Evolutionary conservation across 2,329 filamentous ascomycete species (phyloP).

Genomic region (Metarhizium rileyi): DNA sequence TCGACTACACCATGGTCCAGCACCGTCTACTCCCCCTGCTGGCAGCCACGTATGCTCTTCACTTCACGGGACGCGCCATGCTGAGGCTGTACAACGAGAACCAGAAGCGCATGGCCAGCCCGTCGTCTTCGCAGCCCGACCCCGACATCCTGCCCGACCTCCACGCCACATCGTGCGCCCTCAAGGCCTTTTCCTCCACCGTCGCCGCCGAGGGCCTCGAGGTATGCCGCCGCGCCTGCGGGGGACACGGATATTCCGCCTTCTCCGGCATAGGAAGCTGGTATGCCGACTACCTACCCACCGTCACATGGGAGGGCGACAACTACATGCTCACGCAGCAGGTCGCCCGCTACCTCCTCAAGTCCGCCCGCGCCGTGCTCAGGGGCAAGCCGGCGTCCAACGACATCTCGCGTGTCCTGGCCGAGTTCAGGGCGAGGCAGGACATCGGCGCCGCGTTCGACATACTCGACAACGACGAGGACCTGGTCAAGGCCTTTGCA

Average conservation of each 20-base stretch:
- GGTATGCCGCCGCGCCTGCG: constrained; percentile 63
- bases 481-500: constrained; percentile 64
- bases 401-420: constrained; percentile 44
- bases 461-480: constrained; percentile 57
- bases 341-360: constrained; percentile 66
- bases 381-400: constrained; percentile 35
- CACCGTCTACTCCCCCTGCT: constrained; percentile 62
- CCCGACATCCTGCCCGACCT: constrained; percentile 63
- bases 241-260: constrained; percentile 66
- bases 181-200: constrained; percentile 64
- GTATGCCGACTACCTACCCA: constrained; percentile 69
- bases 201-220: constrained; percentile 67
- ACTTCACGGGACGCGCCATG: constrained; percentile 71
- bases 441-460: constrained; percentile 68
- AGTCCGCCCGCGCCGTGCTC: constrained; percentile 63
- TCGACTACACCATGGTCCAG: constrained; percentile 77
- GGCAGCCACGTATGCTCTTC: constrained; percentile 66
- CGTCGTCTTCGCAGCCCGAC: neutral
- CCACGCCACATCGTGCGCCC: constrained; percentile 65
- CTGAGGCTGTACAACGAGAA: constrained; percentile 64
- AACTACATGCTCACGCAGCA: constrained; percentile 80
- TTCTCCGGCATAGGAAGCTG: constrained; percentile 68
- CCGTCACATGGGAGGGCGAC: constrained; percentile 64
- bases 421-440: constrained; percentile 51
- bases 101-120: constrained; percentile 51